Evolutionary conservation across 2,329 filamentous ascomycete species (phyloP).

Genomic region (Stemphylium lycopersici): DNA sequence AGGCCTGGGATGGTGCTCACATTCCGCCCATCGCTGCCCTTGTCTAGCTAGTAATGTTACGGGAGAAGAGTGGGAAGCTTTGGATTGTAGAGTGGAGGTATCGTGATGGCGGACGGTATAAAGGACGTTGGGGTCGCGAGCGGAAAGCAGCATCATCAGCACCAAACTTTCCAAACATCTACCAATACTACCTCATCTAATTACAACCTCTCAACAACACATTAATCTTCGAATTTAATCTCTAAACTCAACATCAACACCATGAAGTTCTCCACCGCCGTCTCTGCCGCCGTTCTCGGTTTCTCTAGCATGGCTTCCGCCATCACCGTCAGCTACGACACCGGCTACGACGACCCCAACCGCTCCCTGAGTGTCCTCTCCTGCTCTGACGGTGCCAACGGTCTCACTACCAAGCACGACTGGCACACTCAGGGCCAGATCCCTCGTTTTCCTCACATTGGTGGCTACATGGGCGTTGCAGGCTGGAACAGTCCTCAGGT

Average conservation of each 20-base stretch:
- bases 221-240: neutral
- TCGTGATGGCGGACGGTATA: slow-evolving; percentile 30
- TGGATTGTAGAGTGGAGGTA: slow-evolving; percentile 18
- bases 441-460: slow-evolving; percentile 57
- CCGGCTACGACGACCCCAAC: slow-evolving; percentile 67
- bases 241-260: slow-evolving; percentile 18
- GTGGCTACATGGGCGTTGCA: slow-evolving; percentile 55
- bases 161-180: slow-evolving; percentile 2
- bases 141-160: slow-evolving; percentile 23
- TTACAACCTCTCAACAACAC: neutral
- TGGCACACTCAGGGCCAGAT: slow-evolving; percentile 59
- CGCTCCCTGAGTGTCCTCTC: slow-evolving; percentile 64
- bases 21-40: slow-evolving; percentile 26
- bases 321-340: slow-evolving; percentile 70
- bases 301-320: slow-evolving; percentile 41
- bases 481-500: slow-evolving; percentile 53
- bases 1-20: slow-evolving; percentile 31
- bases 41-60: slow-evolving; percentile 25
- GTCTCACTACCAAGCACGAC: slow-evolving; percentile 66
- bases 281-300: slow-evolving; percentile 32
- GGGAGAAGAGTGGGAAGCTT: slow-evolving; percentile 23
- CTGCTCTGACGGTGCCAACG: slow-evolving; percentile 72
- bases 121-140: slow-evolving; percentile 23
- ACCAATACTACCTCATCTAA: slow-evolving; percentile 2
- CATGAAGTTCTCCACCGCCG: slow-evolving; percentile 43